Conservation (phyloP, 176 grass and related monocot genomes). For the Chrysopogon serrulatus region DNA sequence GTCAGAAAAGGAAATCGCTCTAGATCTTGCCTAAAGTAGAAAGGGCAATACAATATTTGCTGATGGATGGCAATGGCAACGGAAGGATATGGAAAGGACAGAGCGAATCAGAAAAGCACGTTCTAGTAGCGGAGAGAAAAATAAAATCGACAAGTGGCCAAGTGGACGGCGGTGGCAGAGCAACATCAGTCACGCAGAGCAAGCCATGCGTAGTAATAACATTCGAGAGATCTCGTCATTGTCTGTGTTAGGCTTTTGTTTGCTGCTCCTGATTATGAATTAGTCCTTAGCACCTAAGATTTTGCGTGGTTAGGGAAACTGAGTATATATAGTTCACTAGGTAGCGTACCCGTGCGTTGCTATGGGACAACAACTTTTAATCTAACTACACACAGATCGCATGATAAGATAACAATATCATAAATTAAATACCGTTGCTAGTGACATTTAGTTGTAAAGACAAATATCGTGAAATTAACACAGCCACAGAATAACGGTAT, state of each 20-base stretch:
- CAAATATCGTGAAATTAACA: too few relatives aligned
- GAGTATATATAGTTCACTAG: too few relatives aligned
- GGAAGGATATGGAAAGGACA: not conserved
- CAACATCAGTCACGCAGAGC: not conserved
- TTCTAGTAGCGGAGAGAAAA: not conserved
- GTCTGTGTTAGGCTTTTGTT: not conserved
- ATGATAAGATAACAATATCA: too few relatives aligned
- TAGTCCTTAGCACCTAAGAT: too few relatives aligned
- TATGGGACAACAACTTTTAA: too few relatives aligned
- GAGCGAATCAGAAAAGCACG: not conserved
- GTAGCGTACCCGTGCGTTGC: too few relatives aligned
- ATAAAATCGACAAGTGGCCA: not conserved
- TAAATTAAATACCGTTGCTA: too few relatives aligned
- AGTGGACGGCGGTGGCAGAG: not conserved
- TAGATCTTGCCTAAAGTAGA: conserved; percentile 22
- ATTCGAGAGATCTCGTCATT: not conserved
- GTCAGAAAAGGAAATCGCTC: not conserved
- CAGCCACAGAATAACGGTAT: too few relatives aligned
- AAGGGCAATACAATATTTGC: not conserved
- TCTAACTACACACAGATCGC: too few relatives aligned
- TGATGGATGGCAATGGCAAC: not conserved
- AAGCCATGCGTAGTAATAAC: not conserved
- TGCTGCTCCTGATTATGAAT: not conserved
- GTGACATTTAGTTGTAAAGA: too few relatives aligned
- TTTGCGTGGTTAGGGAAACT: too few relatives aligned